Percentiles rank a stretch among this genome's conserved stretches.
phyloP scores from a whole-genome alignment of 495 filamentous ascomycete genomes.

The Annulohypoxylon moriforme region DNA sequence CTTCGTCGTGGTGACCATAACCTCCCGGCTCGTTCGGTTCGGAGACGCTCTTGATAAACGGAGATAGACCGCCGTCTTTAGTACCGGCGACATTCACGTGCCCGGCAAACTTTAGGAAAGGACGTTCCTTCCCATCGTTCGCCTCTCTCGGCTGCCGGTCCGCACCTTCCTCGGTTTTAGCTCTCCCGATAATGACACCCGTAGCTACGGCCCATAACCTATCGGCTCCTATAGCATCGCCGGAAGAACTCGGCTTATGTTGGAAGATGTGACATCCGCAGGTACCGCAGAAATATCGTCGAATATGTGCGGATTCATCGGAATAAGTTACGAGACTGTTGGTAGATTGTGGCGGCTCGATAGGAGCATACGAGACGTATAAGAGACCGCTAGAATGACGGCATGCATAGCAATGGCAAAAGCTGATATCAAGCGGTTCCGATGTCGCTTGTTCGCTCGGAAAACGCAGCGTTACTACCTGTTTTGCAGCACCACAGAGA shows the following conservation, averaged over 20 bases:
- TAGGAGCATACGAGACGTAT: conserved; percentile 63
- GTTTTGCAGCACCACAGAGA: conserved; percentile 63
- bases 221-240: conserved; percentile 46
- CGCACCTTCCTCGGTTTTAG: background rate
- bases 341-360: conserved; percentile 46
- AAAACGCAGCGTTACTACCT: conserved; percentile 55
- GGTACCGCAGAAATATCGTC: conserved; percentile 72
- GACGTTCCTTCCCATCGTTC: conserved; percentile 10
- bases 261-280: conserved; percentile 75
- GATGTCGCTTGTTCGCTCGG: conserved; percentile 33
- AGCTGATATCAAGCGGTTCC: conserved; percentile 43
- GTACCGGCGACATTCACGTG: conserved; percentile 66
- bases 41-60: conserved; percentile 55
- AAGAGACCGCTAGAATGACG: conserved; percentile 69
- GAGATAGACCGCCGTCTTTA: conserved; percentile 67
- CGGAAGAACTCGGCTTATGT: conserved; percentile 7
- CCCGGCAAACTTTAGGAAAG: conserved; percentile 45
- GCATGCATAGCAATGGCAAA: conserved; percentile 76
- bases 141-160: background rate
- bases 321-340: conserved; percentile 59
- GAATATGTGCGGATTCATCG: conserved; percentile 27
- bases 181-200: conserved; percentile 40
- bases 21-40: conserved; percentile 26
- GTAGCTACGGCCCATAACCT: conserved; percentile 51
- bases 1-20: conserved; percentile 5